Conservation (phyloP, 495 filamentous ascomycete species). For the Penicillium subrubescens region DNA sequence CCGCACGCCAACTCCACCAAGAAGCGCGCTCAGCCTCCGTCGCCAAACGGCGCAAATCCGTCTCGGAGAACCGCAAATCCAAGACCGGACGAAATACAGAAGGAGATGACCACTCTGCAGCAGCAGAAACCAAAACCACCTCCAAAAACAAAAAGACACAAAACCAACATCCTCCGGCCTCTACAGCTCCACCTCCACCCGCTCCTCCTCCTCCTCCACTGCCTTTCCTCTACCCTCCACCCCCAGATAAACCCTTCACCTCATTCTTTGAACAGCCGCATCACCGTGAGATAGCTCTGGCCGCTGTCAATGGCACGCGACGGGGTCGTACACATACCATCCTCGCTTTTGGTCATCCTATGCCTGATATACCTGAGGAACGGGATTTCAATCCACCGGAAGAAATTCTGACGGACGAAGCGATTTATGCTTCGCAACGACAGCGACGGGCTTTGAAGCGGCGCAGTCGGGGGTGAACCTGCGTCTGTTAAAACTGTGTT, state of each 20-base stretch:
- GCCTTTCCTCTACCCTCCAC: constrained; percentile 53
- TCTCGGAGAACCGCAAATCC: constrained; percentile 15
- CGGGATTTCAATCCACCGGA: constrained; percentile 73
- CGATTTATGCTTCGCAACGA: constrained; percentile 64
- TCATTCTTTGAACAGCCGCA: constrained; percentile 83
- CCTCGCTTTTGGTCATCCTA: constrained; percentile 76
- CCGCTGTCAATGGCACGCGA: constrained; percentile 47
- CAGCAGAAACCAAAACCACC: constrained; percentile 23
- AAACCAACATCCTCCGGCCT: constrained; percentile 6
- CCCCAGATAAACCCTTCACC: constrained; percentile 68
- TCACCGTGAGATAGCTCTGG: constrained; percentile 70
- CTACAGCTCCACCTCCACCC: constrained; percentile 19
- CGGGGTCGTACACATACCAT: constrained; percentile 45
- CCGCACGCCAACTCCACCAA: constrained; percentile 71
- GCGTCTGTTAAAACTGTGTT: background rate
- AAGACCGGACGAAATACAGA: constrained; percentile 13
- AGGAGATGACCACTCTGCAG: constrained; percentile 10
- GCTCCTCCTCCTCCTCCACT: constrained; percentile 79
- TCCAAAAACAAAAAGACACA: constrained; percentile 36
- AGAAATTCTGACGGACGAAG: constrained; percentile 68
- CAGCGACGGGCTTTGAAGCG: constrained; percentile 54
- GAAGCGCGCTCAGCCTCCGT: constrained; percentile 58
- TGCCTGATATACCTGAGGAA: constrained; percentile 72
- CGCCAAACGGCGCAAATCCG: constrained; percentile 33
- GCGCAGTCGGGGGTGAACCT: constrained; percentile 25